Evolutionary conservation across 2,329 filamentous ascomycete genomes (phyloP).

Genomic region (Anthostomella pinea): DNA sequence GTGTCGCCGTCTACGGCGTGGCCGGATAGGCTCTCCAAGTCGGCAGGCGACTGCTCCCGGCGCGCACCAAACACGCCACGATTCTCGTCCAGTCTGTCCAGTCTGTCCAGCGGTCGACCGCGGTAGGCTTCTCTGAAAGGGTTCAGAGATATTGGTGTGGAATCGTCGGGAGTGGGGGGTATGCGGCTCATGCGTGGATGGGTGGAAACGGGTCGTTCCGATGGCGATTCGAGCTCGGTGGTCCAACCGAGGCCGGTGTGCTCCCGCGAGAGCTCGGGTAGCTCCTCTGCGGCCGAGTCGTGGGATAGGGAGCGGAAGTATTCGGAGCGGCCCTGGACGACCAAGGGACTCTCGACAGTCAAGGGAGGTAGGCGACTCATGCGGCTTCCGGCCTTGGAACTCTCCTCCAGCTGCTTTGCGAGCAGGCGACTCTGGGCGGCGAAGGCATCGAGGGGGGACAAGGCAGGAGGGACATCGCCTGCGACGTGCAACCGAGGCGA

Average conservation of each 20-base stretch:
- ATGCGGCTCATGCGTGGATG: constrained; percentile 71
- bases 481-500: constrained; percentile 76
- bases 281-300: constrained; percentile 55
- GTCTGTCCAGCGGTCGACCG: constrained; percentile 38
- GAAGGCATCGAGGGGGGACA: constrained; percentile 94
- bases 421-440: constrained; percentile 86
- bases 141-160: constrained; percentile 44
- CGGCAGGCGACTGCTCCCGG: constrained; percentile 56
- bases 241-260: constrained; percentile 47
- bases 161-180: constrained; percentile 48
- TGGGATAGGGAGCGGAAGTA: constrained; percentile 76
- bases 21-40: constrained; percentile 39
- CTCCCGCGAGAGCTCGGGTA: constrained; percentile 33
- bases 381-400: constrained; percentile 68
- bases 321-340: constrained; percentile 70
- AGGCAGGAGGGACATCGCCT: constrained; percentile 79
- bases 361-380: constrained; percentile 83
- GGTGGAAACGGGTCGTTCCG: constrained; percentile 66
- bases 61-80: constrained; percentile 50
- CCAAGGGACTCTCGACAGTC: constrained; percentile 76
- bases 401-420: constrained; percentile 82
- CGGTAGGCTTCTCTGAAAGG: constrained; percentile 39
- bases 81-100: constrained; percentile 39
- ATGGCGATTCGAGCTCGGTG: constrained; percentile 54
- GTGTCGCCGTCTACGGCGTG: constrained; percentile 21